These are phyloP conservation scores for Cyclocybe aegerita DNA, from an alignment of 768 basidiomycete species.

Conservation along the genomic window DNA sequence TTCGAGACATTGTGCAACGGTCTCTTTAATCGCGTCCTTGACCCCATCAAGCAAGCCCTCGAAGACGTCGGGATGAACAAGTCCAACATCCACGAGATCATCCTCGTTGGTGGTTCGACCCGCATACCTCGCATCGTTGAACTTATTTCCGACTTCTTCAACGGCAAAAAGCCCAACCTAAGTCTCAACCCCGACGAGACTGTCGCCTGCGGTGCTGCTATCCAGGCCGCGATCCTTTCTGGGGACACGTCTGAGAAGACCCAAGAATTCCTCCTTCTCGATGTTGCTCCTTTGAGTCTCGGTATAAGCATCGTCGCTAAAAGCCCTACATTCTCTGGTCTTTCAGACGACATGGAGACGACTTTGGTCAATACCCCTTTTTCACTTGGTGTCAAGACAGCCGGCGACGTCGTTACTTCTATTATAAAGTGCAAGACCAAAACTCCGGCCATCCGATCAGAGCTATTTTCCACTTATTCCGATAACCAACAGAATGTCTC, in stretches of 20 bases:
- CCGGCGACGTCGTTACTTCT: constrained; percentile 6
- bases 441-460: constrained; percentile 5
- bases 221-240: constrained; percentile 95
- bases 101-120: no score
- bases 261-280: constrained; percentile 7
- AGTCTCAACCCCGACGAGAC: constrained; percentile 99
- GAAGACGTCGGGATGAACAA: no score
- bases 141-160: constrained; percentile 97
- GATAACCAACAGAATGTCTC: constrained; percentile 8
- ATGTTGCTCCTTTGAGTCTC: constrained; percentile 8
- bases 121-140: constrained; percentile 94
- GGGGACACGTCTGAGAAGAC: constrained; percentile 79
- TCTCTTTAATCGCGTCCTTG: no score
- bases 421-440: constrained; percentile 8
- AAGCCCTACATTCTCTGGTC: no score
- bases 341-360: no score
- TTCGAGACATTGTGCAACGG: no score
- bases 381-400: constrained; percentile 8
- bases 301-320: no score
- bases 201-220: constrained; percentile 93
- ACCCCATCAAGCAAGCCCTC: no score
- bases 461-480: constrained; percentile 10
- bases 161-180: constrained; percentile 97
- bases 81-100: no score
- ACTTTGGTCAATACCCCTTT: no score